These are phyloP conservation scores for Blastomyces gilchristii DNA, from an alignment of 2,329 filamentous ascomycete species.

Conservation along the genomic window DNA sequence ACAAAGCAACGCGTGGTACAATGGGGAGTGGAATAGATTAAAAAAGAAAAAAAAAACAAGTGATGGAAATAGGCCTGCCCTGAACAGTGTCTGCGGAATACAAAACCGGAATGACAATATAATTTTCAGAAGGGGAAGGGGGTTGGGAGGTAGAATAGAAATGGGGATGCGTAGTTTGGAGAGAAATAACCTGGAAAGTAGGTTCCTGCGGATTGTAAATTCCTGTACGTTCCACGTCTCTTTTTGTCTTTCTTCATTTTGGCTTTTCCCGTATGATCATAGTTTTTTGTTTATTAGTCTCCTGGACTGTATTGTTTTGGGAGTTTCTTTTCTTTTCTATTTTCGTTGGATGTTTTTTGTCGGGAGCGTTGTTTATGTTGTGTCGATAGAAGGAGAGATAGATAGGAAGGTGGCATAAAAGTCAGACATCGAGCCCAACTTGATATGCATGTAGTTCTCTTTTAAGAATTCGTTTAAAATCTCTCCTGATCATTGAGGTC, in stretches of 20 bases:
- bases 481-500: not conserved
- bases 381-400: not conserved
- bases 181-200: not conserved
- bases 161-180: too few species aligned
- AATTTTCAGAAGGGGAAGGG: not conserved
- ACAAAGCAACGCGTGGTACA: conserved; percentile 1
- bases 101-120: not conserved
- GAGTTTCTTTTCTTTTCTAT: too few species aligned
- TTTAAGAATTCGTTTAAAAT: not conserved
- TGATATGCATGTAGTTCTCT: not conserved
- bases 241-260: not conserved
- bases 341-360: not conserved
- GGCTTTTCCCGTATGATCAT: not conserved
- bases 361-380: not conserved
- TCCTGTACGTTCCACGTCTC: conserved; percentile 1
- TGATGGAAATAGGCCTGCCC: conserved; percentile 4
- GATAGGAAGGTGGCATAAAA: not conserved
- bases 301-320: conserved; percentile 1
- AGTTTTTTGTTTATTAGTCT: conserved; percentile 1
- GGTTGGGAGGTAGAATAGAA: not conserved
- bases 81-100: conserved; percentile 5
- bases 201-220: not conserved
- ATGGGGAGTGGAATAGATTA: not conserved
- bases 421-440: not conserved
- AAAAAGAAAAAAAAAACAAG: too few species aligned